Conservation (phyloP, 2,329 filamentous ascomycete species). For the Aspergillus bombycis region DNA sequence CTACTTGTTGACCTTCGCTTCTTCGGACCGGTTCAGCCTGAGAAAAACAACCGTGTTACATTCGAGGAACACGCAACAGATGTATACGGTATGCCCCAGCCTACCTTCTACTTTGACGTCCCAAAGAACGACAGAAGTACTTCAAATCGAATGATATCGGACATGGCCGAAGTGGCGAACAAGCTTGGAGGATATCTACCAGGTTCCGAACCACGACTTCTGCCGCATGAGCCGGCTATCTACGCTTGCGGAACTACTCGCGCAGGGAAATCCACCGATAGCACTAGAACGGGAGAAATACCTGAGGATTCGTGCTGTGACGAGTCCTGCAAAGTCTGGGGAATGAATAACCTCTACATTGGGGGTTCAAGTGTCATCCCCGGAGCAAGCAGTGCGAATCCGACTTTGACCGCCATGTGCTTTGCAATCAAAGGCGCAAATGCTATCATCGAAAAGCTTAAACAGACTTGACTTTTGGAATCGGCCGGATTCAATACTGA, state of each 20-base stretch:
- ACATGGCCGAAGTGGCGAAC: neutral
- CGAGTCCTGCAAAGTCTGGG: neutral
- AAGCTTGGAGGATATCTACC: neutral
- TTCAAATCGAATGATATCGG: neutral
- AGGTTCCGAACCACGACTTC: neutral
- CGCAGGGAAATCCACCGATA: neutral
- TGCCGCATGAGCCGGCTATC: neutral
- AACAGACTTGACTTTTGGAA: too few species aligned
- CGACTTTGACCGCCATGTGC: neutral
- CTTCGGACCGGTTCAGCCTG: neutral
- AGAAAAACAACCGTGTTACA: neutral
- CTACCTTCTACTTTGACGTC: neutral
- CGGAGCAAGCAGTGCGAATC: neutral
- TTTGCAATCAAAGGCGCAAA: neutral
- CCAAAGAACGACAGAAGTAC: neutral
- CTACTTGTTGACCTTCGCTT: neutral
- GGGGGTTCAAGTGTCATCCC: neutral
- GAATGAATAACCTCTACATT: neutral
- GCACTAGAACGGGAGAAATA: neutral
- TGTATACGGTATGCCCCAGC: neutral
- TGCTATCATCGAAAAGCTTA: neutral
- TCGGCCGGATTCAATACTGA: too few species aligned
- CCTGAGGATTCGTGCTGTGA: neutral
- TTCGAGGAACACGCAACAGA: neutral
- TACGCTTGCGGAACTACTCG: neutral